Evolutionary conservation across 805 yeast species (phyloP), one percentile per base, ranked within the genome.

Genomic region (Priceomyces carsonii): DNA sequence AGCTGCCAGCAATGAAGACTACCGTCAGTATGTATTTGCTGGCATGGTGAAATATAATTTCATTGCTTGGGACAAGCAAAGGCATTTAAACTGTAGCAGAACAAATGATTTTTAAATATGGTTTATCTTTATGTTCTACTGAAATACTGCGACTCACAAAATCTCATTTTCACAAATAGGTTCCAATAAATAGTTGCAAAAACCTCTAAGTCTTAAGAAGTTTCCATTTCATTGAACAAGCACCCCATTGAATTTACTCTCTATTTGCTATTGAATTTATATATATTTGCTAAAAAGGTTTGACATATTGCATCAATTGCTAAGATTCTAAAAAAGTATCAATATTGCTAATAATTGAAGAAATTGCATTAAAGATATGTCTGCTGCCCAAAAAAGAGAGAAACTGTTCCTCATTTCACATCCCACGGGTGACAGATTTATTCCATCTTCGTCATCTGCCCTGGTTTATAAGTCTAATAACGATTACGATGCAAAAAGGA

Each of bases 361-460:
- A n/a, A n/a, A n/a, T n/a, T n/a, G n/a, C n/a, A n/a, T n/a, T n/a
- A n/a, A n/a, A n/a, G n/a, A n/a, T n/a, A n/a, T n/a, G n/a, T n/a
- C n/a, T n/a, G n/a, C n/a, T n/a, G n/a, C n/a, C n/a, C n/a, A n/a
- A n/a, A n/a, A n/a, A n/a, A n/a, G n/a, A n/a, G n/a, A n/a, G n/a
- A n/a, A n/a, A n/a, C n/a, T n/a, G n/a, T n/a, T n/a, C n/a, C n/a
- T n/a, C n/a, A n/a, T n/a, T n/a, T n/a, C n/a, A n/a, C n/a, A n/a
- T n/a, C n/a, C n/a, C 24, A 14, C 16, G 9, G 36, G 42, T 12
- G 20, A 39, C 27, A 40, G 57, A 20, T 43, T 47, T 23, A 45
- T 51, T 22, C 57, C 57, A 5, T 18, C 35, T 2, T 37, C 45
- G n/a, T 39, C 44, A 18, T 48, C 51, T 4, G 42, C 51, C 12